Evolutionary conservation across 2,329 filamentous ascomycete species (phyloP), one percentile per base, ranked within the genome.

Genomic region (Arthrobotrys iridis): DNA sequence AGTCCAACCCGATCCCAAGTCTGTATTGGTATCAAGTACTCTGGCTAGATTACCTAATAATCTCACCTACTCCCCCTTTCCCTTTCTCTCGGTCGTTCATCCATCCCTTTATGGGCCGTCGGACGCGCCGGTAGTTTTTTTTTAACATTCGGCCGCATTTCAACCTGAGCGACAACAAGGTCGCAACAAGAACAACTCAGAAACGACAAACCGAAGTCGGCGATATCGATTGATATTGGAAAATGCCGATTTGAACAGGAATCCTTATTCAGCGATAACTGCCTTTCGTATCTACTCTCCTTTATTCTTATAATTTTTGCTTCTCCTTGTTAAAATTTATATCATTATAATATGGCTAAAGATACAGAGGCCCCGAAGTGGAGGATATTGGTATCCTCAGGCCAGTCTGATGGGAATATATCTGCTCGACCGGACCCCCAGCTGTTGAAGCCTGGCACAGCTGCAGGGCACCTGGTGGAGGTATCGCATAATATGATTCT

Each of bases 401-500:
- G 63, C 22, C 71, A 75, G 24, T 75, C 71, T 20, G 71, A 75
- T 64, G 71, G 71, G 28, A 43, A 75, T 60, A 24, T 57, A 5
- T 68, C 63, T 18, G 71, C 71, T 33, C 63, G 71, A 45, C 71
- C 71, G 10, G 48, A 59, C n/a, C 24, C 50, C 45, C 71, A 75
- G 33, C 71, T 64, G 24, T 43, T 67, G 41, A 46, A 58, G 15
- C 52, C 68, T 5, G 68, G 45, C 6, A 52, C 50, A 1, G 30
- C 41, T 22, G 57, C 35, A 30, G 70, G 62, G 28, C 55, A 52
- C 48, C 41, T 75, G 6, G 40, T 52, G 22, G 60, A 62, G 28
- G 57, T 75, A 26, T 63, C 71, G 6, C 71, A 75, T 30, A 75
- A 75, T 52, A 75, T 68, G 57, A 45, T 63, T 33, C 22, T 75